Evolutionary conservation across 352 stramenopile species (phyloP).

Genomic region (Phytophthora hybrid): DNA sequence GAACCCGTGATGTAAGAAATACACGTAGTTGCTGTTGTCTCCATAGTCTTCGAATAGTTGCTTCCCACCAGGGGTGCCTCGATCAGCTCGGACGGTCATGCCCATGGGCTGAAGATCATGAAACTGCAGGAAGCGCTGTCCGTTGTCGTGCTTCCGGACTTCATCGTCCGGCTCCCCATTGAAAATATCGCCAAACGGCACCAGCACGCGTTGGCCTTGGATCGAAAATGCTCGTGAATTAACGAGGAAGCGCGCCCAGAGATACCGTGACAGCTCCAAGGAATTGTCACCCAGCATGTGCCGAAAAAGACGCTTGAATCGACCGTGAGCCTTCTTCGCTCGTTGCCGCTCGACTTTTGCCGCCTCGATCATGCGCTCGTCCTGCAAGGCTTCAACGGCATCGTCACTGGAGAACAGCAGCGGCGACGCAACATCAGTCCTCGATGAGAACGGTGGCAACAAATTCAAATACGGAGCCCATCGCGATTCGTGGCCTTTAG

Average conservation of each 20-base stretch:
- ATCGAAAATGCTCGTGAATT: conserved; percentile 87
- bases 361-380: conserved; percentile 51
- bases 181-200: conserved; percentile 91
- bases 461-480: conserved; percentile 71
- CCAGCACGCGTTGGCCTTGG: conserved; percentile 70
- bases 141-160: conserved; percentile 43
- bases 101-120: conserved; percentile 51
- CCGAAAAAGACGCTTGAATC: conserved; percentile 60
- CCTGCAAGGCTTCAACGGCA: conserved; percentile 51
- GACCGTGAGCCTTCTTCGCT: conserved; percentile 41
- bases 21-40: conserved; percentile 93
- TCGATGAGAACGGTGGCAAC: conserved; percentile 36
- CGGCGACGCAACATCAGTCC: conserved; percentile 38
- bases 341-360: conserved; percentile 37
- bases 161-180: conserved; percentile 70
- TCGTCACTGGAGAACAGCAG: conserved; percentile 44
- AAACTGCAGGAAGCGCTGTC: conserved; percentile 67
- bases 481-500: conserved; percentile 43
- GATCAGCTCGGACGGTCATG: conserved; percentile 78
- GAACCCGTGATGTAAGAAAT: conserved; percentile 93
- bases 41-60: conserved; percentile 96
- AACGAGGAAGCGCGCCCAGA: conserved; percentile 66
- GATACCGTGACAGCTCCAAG: conserved; percentile 35
- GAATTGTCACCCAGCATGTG: conserved; percentile 17
- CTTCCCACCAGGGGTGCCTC: conserved; percentile 25